These are phyloP conservation scores for Fusarium hainanense DNA, from an alignment of 2,329 filamentous ascomycete genomes.

Conservation along the genomic window DNA sequence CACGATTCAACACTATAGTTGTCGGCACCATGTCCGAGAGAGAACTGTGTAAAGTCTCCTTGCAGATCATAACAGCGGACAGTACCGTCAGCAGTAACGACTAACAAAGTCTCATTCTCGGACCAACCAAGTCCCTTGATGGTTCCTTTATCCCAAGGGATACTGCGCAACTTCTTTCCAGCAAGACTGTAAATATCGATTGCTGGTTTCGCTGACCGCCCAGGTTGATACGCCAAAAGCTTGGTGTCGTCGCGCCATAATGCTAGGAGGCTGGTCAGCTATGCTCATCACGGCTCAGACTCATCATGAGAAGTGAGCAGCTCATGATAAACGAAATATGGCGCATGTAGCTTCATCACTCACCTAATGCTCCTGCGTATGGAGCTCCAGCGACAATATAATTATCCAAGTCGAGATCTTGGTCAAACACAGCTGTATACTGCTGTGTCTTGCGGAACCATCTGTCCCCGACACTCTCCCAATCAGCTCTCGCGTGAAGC, in stretches of 20 bases:
- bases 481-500: slow-evolving; percentile 81
- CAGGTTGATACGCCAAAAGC: slow-evolving; percentile 79
- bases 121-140: slow-evolving; percentile 96
- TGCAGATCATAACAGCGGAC: slow-evolving; percentile 94
- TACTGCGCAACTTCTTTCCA: slow-evolving; percentile 85
- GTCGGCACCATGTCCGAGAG: slow-evolving; percentile 88
- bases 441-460: slow-evolving; percentile 96
- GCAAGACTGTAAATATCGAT: slow-evolving; percentile 96
- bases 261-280: slow-evolving; percentile 63
- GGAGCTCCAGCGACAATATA: slow-evolving; percentile 92
- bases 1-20: slow-evolving; percentile 89
- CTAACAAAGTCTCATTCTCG: slow-evolving; percentile 90
- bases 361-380: slow-evolving; percentile 93
- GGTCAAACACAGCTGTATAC: slow-evolving; percentile 93
- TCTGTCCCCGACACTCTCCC: slow-evolving; percentile 91
- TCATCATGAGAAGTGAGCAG: slow-evolving; percentile 19
- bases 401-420: slow-evolving; percentile 93
- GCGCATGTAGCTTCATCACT: slow-evolving; percentile 42
- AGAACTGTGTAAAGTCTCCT: slow-evolving; percentile 94
- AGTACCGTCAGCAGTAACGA: slow-evolving; percentile 88
- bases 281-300: background rate
- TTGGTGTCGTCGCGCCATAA: slow-evolving; percentile 90
- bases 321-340: background rate
- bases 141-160: slow-evolving; percentile 90
- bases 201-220: slow-evolving; percentile 78